Evolutionary conservation across 169 alveolate genomes (phyloP), one percentile per base, ranked within the genome.

Genomic region (Theileria sp.): DNA sequence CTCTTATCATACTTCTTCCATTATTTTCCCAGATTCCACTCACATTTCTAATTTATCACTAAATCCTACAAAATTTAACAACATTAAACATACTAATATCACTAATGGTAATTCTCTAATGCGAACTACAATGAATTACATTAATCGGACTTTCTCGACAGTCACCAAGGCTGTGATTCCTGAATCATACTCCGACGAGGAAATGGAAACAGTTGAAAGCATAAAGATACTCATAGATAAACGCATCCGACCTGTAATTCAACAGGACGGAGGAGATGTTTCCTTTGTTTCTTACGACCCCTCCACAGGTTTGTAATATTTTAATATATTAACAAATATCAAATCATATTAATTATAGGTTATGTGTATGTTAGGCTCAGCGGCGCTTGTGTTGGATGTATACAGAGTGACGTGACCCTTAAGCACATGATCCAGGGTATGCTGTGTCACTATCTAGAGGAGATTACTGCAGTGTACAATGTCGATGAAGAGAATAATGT

Each of bases 241-340:
- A 73, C 83, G 94, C 44, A 89, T 90, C 54, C 75, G 87, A 34
- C 94, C 94, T 36, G 88, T 90, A 15, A 79, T 90, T 28, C 84
- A 83, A 67, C 91, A 90, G 86, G 94, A 90, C 60, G 94, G 94
- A 13, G 94, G 94, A 17, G 93, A 90, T 66, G 88, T 90, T 28
- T 68, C 83, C 26, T 90, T 90, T 68, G 67, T 90, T 15, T 86
- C 93, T 26, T 90, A 81, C 64, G 92, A 90, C 54, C 80, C 89
- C 23, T 86, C 82, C 36, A 81, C 86, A 8, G 94, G 94, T 90
- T 79, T 17, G 77, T 36, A 68, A n/a, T 44, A 26, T 34, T 15
- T 58, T 19, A 7, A 3, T 3, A 5, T 21, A 2, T 25, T 10
- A 8, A 58, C 13, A 58, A 21, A 21, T 58, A 58, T 8, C 34